phyloP scores from a whole-genome alignment of 768 basidiomycete genomes.

The Favolaschia claudopus region DNA sequence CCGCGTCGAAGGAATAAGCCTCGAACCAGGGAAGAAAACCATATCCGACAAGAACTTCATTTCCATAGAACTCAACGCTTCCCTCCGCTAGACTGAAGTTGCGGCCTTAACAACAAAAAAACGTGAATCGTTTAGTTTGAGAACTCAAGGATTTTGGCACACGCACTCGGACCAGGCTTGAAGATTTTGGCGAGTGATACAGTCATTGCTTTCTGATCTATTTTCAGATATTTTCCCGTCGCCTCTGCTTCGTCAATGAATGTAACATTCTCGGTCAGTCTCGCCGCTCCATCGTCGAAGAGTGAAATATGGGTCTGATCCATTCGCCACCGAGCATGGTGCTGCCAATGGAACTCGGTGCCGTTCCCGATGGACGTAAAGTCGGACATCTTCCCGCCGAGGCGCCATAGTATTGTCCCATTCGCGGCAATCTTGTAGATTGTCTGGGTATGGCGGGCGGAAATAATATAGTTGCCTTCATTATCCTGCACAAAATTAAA shows the following conservation, averaged over 20 bases:
- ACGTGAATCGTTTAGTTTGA: not conserved
- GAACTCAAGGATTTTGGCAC: not conserved
- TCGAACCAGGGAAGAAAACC: constrained; percentile 5
- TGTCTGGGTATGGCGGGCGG: constrained; percentile 19
- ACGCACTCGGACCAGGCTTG: constrained; percentile 1
- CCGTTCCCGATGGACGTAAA: constrained; percentile 17
- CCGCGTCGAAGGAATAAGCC: not conserved
- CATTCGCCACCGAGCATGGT: constrained; percentile 21
- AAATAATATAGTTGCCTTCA: constrained; percentile 26
- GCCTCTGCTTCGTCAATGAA: constrained; percentile 2
- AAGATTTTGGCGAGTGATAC: not conserved
- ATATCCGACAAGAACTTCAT: constrained; percentile 3
- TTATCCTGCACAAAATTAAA: not conserved
- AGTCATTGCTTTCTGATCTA: not conserved
- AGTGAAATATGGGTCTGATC: constrained; percentile 10
- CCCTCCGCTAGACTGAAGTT: constrained; percentile 5
- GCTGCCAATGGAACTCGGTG: constrained; percentile 26
- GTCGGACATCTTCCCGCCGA: constrained; percentile 19
- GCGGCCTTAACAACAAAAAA: not conserved
- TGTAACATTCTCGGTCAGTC: not conserved
- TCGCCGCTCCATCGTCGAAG: constrained; percentile 18
- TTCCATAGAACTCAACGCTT: not conserved
- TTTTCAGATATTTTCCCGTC: not conserved
- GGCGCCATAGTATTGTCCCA: constrained; percentile 26
- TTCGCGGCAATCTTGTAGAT: constrained; percentile 21